Evolutionary conservation across 2,329 filamentous ascomycete genomes (phyloP), one percentile per base, ranked within the genome.

Genomic region (Epicoccum nigrum): DNA sequence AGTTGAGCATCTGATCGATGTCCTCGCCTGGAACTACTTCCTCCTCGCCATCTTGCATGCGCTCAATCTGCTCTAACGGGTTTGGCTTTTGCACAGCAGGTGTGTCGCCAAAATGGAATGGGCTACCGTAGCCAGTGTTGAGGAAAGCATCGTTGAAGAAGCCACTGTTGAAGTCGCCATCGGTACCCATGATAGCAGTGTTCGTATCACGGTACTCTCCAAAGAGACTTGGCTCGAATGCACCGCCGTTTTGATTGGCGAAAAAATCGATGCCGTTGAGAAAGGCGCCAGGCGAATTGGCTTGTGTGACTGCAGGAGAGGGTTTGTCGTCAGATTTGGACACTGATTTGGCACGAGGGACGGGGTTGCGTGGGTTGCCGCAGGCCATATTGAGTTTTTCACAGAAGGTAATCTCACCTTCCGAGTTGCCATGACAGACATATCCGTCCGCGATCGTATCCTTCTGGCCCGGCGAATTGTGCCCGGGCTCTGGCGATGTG

Each of bases 191-290:
- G 12, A 96, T 82, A 47, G 87, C 93, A 50, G 91, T 89, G 65
- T 96, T 90, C 0, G 91, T 86, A 67, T 99, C 94, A 44, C 94
- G 87, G 74, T 97, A 97, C 63, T 92, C 90, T 45, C 89, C 90
- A 71, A 97, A 97, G 4, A 97, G 80, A 47, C 94, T 86, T 0
- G 94, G 93, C 56, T 97, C 92, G 65, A 97, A 97, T 58, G 89
- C 86, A 48, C 90, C 90, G 50, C 87, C 87, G 64, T 92, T 93
- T 70, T 95, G 89, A 63, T 88, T 86, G 31, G 86, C 83, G 41
- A 94, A 79, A 84, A 88, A 92, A 69, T 90, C 87, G 63, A 91
- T 80, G 60, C 83, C 83, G 45, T 83, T 75, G 43, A 74, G 69
- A 35, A 51, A 54, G 48, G 65, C 53, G 32, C 61, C 60, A 49